These are phyloP conservation scores for Shiraia sp. DNA, from an alignment of 2,329 filamentous ascomycete genomes.

Conservation along the genomic window DNA sequence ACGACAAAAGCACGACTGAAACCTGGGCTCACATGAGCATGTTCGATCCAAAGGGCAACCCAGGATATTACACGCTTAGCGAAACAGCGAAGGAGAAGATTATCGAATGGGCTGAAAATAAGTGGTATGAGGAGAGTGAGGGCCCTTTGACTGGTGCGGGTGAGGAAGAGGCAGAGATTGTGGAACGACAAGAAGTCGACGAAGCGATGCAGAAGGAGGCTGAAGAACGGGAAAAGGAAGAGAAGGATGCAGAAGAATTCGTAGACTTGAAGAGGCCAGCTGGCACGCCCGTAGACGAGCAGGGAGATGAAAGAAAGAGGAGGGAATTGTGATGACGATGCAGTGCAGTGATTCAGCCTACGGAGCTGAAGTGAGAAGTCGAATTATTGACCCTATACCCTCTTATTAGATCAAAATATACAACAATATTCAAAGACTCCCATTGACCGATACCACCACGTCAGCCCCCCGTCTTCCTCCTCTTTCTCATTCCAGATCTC, in stretches of 20 bases:
- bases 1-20: constrained; percentile 80
- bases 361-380: neutral
- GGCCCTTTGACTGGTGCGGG: constrained; percentile 28
- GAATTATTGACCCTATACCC: neutral
- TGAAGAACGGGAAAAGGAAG: constrained; percentile 11
- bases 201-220: constrained; percentile 26
- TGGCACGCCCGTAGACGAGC: constrained; percentile 7
- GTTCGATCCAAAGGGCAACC: constrained; percentile 74
- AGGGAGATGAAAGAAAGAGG: constrained; percentile 14
- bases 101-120: constrained; percentile 63
- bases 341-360: neutral
- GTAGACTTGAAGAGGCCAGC: constrained; percentile 18
- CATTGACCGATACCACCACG: too few relatives aligned
- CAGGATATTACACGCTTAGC: constrained; percentile 70
- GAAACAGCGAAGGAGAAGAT: constrained; percentile 68
- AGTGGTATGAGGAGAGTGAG: constrained; percentile 64
- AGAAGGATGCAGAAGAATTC: constrained; percentile 11
- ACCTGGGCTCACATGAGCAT: constrained; percentile 78
- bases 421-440: too few relatives aligned
- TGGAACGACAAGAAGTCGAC: constrained; percentile 28
- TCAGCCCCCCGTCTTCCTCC: too few relatives aligned
- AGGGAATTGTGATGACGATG: constrained; percentile 12
- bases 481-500: too few relatives aligned
- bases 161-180: constrained; percentile 40
- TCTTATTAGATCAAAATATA: too few relatives aligned